Percentiles rank a stretch among this genome's conserved stretches.
phyloP scores from a whole-genome alignment of 2,329 filamentous ascomycete species.

The Tolypocladium ophioglossoides region DNA sequence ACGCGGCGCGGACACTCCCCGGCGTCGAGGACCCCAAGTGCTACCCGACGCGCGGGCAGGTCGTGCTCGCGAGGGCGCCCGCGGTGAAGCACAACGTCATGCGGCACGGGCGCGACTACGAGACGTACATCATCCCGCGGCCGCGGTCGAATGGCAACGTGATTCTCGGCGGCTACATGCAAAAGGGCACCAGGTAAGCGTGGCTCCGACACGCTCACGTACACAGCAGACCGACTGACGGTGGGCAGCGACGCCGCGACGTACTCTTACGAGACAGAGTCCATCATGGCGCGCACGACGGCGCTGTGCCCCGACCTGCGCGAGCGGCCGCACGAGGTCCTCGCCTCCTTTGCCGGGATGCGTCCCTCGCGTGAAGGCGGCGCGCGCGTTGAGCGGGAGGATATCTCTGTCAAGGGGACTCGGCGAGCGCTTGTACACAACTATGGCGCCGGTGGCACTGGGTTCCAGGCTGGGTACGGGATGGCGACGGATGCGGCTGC shows the following conservation, averaged over 20 bases:
- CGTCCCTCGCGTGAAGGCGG: slow-evolving; percentile 28
- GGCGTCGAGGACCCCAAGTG: slow-evolving; percentile 27
- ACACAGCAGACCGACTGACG: not conserved
- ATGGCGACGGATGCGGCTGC: slow-evolving; percentile 26
- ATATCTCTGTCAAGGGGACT: slow-evolving; percentile 11
- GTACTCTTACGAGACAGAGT: slow-evolving; percentile 24
- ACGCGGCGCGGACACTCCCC: slow-evolving; percentile 19
- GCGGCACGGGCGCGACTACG: slow-evolving; percentile 26
- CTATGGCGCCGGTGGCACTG: slow-evolving; percentile 34
- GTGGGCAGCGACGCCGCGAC: slow-evolving; percentile 19
- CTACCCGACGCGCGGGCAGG: slow-evolving; percentile 29
- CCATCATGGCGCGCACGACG: slow-evolving; percentile 24
- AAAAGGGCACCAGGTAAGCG: slow-evolving; percentile 20
- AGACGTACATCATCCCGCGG: slow-evolving; percentile 29
- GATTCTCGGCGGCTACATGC: slow-evolving; percentile 28
- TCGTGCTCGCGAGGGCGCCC: slow-evolving; percentile 24
- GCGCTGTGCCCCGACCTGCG: slow-evolving; percentile 20
- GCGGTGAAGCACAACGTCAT: slow-evolving; percentile 23
- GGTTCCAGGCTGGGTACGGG: slow-evolving; percentile 31
- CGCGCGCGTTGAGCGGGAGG: slow-evolving; percentile 32
- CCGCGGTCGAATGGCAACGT: slow-evolving; percentile 22
- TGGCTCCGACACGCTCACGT: no score
- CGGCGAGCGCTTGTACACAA: slow-evolving; percentile 24
- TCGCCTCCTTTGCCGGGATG: slow-evolving; percentile 21
- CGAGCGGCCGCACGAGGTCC: slow-evolving; percentile 13